Evolutionary conservation across 2,329 filamentous ascomycete genomes (phyloP), one percentile per base, ranked within the genome.

Genomic region (Fusarium chuoi): DNA sequence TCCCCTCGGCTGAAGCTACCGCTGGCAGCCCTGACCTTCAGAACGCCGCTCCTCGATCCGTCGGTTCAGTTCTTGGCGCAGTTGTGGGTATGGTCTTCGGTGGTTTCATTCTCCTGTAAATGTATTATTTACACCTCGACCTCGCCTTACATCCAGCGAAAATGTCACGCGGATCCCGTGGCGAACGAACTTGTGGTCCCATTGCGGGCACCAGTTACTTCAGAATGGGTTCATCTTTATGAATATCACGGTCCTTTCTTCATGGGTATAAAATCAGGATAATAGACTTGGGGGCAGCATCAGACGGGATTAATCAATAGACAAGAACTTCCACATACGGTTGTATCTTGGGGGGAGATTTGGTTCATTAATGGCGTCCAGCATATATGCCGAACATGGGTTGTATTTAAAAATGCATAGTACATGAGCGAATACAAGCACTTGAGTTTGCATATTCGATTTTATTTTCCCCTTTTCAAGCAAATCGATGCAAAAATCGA

Each of bases 11-110:
- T 28, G 71, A 79, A 36, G 62, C 80, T 15, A 78, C 79, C 22
- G 70, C 71, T 28, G 64, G 75, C 65, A 74, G 74, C 45, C 80
- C 83, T 41, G 79, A 77, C 36, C 78, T 86, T 36, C 84, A 86
- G 71, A 83, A 83, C 70, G 81, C 75, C 8, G 83, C 81, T 24
- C 68, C 70, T 17, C 75, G 69, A 41, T 77, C 76, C 7, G 71
- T 70, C 36, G 70, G 73, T 39, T 62, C 78, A 15, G 48, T 75
- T 7, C 41, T 83, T 13, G 75, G 74, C 9, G 79, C 78, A 17
- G 76, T 77, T 15, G 71, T 79, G 4, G 79, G 77, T 26, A 79
- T 78, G 60, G 55, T 82, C 30, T 68, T 78, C 24, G 79, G 78
- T 14, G 80, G 75, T 35, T 62, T 79, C 24, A 61, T 82, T 55